Percentiles rank a stretch among this genome's conserved stretches.
These are phyloP conservation scores for Piper betle DNA, from an alignment of 164 flowering plant species.

Conservation along the genomic window DNA sequence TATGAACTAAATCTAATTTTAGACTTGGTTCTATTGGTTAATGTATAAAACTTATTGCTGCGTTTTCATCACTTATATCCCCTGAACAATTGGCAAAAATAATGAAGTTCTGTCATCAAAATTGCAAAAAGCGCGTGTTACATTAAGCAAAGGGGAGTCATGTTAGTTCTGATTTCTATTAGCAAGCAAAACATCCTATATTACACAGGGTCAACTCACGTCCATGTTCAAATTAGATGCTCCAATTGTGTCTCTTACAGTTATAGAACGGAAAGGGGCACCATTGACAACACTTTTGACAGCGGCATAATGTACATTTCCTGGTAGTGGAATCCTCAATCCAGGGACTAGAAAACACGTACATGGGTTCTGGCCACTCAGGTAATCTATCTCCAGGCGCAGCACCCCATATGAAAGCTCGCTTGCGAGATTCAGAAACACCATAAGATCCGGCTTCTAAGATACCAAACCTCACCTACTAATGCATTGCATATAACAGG, in stretches of 20 bases:
- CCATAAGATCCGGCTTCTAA: conserved; percentile 94
- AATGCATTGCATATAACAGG: no score
- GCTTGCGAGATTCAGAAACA: conserved; percentile 82
- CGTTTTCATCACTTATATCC: not conserved
- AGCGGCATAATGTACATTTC: conserved; percentile 57
- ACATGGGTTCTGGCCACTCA: conserved; percentile 99
- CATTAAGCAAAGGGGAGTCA: conserved; percentile 3
- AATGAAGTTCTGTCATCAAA: not conserved
- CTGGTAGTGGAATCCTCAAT: conserved; percentile 48
- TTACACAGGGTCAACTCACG: conserved; percentile 13
- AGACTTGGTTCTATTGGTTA: not conserved
- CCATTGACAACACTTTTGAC: conserved; percentile 71
- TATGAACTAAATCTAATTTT: no score
- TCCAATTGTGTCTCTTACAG: conserved; percentile 84
- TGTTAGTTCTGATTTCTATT: not conserved
- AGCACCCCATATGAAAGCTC: conserved; percentile 98
- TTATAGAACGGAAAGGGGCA: conserved; percentile 54
- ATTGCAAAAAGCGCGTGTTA: not conserved
- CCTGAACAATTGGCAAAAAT: not conserved
- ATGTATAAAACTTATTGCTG: no score
- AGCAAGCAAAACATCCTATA: not conserved
- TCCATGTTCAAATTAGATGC: not conserved
- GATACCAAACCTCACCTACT: conserved; percentile 52
- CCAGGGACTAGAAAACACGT: conserved; percentile 75
- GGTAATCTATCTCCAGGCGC: conserved; percentile 77